These are phyloP conservation scores for Colletotrichum horii DNA, from an alignment of 2,329 filamentous ascomycete species.

Conservation along the genomic window DNA sequence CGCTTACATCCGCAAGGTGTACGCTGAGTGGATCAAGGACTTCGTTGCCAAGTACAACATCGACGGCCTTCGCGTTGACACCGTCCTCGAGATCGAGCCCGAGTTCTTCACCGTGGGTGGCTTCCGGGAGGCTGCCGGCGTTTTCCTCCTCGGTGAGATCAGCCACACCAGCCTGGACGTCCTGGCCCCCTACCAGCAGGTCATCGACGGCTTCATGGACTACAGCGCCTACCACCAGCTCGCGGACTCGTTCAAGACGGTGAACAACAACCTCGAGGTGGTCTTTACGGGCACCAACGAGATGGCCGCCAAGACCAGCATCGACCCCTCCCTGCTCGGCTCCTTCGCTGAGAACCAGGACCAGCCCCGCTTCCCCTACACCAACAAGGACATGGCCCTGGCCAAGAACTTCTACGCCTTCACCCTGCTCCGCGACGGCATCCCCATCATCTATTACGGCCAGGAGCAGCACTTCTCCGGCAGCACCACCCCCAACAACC, in stretches of 20 bases:
- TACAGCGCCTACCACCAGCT: constrained; percentile 54
- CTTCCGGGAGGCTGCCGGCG: constrained; percentile 59
- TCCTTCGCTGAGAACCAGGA: constrained; percentile 66
- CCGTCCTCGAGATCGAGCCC: constrained; percentile 65
- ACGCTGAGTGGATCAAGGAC: constrained; percentile 62
- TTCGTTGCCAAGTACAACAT: constrained; percentile 68
- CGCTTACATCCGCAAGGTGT: constrained; percentile 50
- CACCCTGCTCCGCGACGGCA: constrained; percentile 63
- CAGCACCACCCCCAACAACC: constrained; percentile 52
- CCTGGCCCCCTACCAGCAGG: constrained; percentile 55
- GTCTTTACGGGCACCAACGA: constrained; percentile 29
- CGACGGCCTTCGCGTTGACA: constrained; percentile 67
- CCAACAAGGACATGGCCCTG: constrained; percentile 57
- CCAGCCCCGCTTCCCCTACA: constrained; percentile 51
- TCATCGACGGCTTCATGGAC: constrained; percentile 64
- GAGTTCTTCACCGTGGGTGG: constrained; percentile 54
- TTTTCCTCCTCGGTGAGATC: constrained; percentile 67
- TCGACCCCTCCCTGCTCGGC: constrained; percentile 27
- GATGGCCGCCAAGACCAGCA: constrained; percentile 26
- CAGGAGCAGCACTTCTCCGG: constrained; percentile 66
- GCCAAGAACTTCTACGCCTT: constrained; percentile 67
- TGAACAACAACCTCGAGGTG: constrained; percentile 26
- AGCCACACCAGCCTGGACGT: constrained; percentile 57
- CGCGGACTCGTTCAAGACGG: neutral
- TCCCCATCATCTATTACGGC: constrained; percentile 70